These are phyloP conservation scores for Leersia perrieri DNA, from an alignment of 176 grass and related monocot species.

Conservation along the genomic window DNA sequence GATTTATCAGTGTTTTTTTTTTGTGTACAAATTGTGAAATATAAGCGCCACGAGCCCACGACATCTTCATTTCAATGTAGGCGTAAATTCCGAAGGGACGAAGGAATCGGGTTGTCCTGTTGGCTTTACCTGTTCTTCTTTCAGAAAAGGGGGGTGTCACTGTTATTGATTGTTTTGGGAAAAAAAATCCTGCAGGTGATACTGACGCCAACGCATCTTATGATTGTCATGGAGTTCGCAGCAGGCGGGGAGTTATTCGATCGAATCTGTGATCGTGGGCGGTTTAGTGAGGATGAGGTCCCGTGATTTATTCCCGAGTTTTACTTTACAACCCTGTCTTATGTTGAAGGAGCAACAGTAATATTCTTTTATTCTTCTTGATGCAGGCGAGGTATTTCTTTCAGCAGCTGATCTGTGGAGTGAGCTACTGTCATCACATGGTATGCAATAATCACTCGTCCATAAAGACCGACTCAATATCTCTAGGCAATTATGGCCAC, in stretches of 20 bases:
- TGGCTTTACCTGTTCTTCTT: constrained; percentile 3
- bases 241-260: constrained; percentile 90
- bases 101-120: constrained; percentile 16
- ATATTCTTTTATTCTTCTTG: constrained; percentile 32
- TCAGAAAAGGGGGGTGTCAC: background rate
- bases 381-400: constrained; percentile 81
- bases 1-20: background rate
- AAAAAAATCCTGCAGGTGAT: constrained; percentile 53
- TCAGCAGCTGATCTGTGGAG: constrained; percentile 91
- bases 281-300: constrained; percentile 97
- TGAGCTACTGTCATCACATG: constrained; percentile 92
- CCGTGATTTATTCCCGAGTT: constrained; percentile 30
- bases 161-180: constrained; percentile 21
- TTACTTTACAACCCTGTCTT: background rate
- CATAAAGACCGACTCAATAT: background rate
- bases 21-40: background rate
- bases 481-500: background rate
- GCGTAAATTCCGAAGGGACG: background rate
- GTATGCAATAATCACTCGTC: constrained; percentile 29
- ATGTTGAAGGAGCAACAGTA: constrained; percentile 16
- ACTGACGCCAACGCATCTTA: constrained; percentile 79
- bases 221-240: constrained; percentile 94
- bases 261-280: constrained; percentile 73
- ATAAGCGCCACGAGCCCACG: background rate
- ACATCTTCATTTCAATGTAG: constrained; percentile 1